Conservation (phyloP, 2,329 filamentous ascomycete genomes). For the Neonectria faginata region DNA sequence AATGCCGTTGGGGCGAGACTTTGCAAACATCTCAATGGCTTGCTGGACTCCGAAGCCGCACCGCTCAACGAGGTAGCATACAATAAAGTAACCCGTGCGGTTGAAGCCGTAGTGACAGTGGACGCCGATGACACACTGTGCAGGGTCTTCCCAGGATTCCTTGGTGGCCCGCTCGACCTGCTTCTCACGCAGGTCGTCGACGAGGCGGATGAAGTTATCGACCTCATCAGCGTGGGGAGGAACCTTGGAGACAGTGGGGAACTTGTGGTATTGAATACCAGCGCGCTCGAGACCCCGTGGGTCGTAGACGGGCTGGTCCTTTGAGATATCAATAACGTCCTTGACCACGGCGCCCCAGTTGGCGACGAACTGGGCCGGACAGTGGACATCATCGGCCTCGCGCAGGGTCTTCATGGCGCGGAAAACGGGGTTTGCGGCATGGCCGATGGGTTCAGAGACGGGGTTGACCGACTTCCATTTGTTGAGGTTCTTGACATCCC, state of each 20-base stretch:
- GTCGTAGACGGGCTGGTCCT: constrained; percentile 91
- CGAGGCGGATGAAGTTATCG: constrained; percentile 64
- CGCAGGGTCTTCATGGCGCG: constrained; percentile 93
- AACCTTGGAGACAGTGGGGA: constrained; percentile 91
- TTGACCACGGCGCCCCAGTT: constrained; percentile 75
- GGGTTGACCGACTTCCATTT: constrained; percentile 89
- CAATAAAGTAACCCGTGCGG: constrained; percentile 90
- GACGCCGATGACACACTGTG: constrained; percentile 74
- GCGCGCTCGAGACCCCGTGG: constrained; percentile 74
- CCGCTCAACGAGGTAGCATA: constrained; percentile 89
- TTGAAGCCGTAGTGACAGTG: constrained; percentile 99
- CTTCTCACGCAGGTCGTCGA: constrained; percentile 70
- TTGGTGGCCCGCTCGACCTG: constrained; percentile 55
- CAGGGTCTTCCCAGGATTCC: constrained; percentile 56
- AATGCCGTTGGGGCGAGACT: constrained; percentile 82
- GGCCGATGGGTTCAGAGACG: constrained; percentile 81
- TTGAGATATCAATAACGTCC: constrained; percentile 89
- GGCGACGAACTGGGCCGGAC: constrained; percentile 76
- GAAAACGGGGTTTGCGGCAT: constrained; percentile 68
- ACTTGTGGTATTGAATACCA: constrained; percentile 82
- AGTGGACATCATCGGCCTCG: constrained; percentile 87
- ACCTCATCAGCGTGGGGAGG: constrained; percentile 74
- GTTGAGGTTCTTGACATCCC: constrained; percentile 95
- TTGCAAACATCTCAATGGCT: constrained; percentile 83
- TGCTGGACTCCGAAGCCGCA: constrained; percentile 77